Conservation (phyloP, 257 asterid genomes). For the Lavandula angustifolia region DNA sequence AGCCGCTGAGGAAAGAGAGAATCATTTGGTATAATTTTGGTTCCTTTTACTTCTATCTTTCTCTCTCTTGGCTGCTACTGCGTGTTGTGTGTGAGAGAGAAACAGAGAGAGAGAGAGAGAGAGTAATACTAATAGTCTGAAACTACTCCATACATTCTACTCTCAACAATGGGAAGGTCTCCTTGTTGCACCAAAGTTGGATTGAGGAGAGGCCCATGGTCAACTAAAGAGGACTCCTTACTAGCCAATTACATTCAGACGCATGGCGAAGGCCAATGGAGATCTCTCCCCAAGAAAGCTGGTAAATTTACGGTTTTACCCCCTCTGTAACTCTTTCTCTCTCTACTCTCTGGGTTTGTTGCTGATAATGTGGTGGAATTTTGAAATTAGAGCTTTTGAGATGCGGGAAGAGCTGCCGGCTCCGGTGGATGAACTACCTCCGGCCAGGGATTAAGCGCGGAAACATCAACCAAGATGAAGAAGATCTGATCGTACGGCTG, state of each 20-base stretch:
- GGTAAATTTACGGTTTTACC: constrained; percentile 18
- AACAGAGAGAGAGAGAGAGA: not conserved
- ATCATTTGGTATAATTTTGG: not conserved
- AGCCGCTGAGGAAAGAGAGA: constrained; percentile 21
- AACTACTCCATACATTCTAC: not conserved
- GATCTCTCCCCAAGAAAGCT: constrained; percentile 47
- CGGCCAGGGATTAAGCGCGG: constrained; percentile 78
- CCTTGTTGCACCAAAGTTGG: constrained; percentile 52
- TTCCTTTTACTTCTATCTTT: not conserved
- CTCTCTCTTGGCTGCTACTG: constrained; percentile 28
- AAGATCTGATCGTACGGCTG: constrained; percentile 61
- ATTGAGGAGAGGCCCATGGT: constrained; percentile 46
- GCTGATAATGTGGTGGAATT: not conserved
- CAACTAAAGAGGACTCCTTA: constrained; percentile 39
- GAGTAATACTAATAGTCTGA: too few species aligned
- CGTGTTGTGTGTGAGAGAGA: constrained; percentile 22
- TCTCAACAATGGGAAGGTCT: constrained; percentile 41
- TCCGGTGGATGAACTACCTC: constrained; percentile 80
- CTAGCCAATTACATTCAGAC: constrained; percentile 36
- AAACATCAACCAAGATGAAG: constrained; percentile 58
- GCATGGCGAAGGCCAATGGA: constrained; percentile 50
- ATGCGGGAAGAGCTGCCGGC: constrained; percentile 80
- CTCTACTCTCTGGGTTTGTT: too few species aligned
- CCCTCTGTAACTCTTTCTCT: not conserved
- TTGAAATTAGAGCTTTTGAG: constrained; percentile 49